Base-by-base conservation (phyloP, 345 rosid genomes). In the Streptanthus diversifolius region DNA sequence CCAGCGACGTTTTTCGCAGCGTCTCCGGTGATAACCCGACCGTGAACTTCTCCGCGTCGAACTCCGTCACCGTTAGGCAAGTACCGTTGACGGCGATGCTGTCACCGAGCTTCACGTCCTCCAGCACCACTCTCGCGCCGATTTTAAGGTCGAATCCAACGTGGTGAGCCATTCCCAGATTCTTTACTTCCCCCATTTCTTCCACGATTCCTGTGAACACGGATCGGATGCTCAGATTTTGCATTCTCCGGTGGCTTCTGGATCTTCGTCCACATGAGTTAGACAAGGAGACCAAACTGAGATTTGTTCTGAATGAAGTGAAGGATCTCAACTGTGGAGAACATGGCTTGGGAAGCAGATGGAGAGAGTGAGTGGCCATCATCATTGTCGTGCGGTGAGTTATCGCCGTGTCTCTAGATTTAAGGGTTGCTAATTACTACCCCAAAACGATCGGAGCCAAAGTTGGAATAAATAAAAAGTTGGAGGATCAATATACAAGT, bases 141-240 rank as follows among this genome's bases (percentile, higher is more conserved):
- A 91, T 82, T 73, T 80, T 86, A 55, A 89, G 83, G 76, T 83
- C 83, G 72, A 90, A 79, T 1, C 96, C 97, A 49, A 90, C 96
- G 15, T 82, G 84, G 4, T 51, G 67, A 13, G 82, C 84, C 62
- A 60, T 52, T 24, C 97, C 96, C 17, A 89, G 40, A 44, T 72
- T 67, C 73, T 81, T 74, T 63, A 93, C 72, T 54, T 88, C 66
- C 0, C 97, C 98, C 85, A 93, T 79, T 69, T 90, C 98, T 71
- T 93, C 97, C 22, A 93, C 92, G 60, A 90, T 91, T 13, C 96
- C 97, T 0, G 95, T 93, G 79, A 93, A 91, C 13, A 93, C 92
- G 15, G 73, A 85, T 44, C 81, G 84, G 59, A 85, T 70, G 0
- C 58, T 58, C 56, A 70, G 75, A 4, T 43, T 77, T 32, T 36